Conservation (phyloP, 495 filamentous ascomycete species). For the Penicillium salamii region DNA sequence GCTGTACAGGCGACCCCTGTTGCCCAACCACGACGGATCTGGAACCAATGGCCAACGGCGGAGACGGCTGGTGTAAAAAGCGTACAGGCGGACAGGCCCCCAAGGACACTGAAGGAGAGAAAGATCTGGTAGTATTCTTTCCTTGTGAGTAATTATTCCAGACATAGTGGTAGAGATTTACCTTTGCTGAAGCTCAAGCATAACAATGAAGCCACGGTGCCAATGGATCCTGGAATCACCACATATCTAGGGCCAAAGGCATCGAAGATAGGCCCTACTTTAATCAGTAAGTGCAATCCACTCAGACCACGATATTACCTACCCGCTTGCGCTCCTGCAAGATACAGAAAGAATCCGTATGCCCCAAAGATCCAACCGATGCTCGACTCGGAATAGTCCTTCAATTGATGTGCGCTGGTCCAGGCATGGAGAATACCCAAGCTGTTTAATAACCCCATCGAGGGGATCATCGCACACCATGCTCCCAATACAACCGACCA, state of each 20-base stretch:
- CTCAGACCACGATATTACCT: not conserved
- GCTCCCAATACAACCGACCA: slow-evolving; percentile 66
- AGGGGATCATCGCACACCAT: slow-evolving; percentile 59
- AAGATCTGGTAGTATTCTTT: slow-evolving; percentile 44
- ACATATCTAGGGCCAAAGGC: slow-evolving; percentile 23
- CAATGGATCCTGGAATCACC: slow-evolving; percentile 27
- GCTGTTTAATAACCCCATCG: slow-evolving; percentile 67
- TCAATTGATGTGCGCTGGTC: slow-evolving; percentile 56
- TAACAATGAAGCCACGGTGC: slow-evolving; percentile 25
- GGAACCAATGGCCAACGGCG: slow-evolving; percentile 67
- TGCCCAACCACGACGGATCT: slow-evolving; percentile 62
- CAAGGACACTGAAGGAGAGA: slow-evolving; percentile 37
- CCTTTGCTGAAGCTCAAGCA: slow-evolving; percentile 51
- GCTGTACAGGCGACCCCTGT: slow-evolving; percentile 71
- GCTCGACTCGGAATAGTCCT: slow-evolving; percentile 50
- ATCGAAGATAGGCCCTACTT: slow-evolving; percentile 30
- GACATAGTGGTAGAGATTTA: slow-evolving; percentile 2
- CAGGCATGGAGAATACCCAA: slow-evolving; percentile 59
- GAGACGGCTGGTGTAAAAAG: slow-evolving; percentile 64
- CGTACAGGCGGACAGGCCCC: slow-evolving; percentile 32
- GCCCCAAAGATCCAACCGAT: slow-evolving; percentile 74
- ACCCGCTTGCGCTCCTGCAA: slow-evolving; percentile 45
- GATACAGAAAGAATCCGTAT: slow-evolving; percentile 58
- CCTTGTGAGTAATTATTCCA: not conserved
- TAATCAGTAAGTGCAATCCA: not conserved